These are phyloP conservation scores for Vaccinium vitisidaea DNA, from an alignment of 148 eudicot species.

Conservation along the genomic window DNA sequence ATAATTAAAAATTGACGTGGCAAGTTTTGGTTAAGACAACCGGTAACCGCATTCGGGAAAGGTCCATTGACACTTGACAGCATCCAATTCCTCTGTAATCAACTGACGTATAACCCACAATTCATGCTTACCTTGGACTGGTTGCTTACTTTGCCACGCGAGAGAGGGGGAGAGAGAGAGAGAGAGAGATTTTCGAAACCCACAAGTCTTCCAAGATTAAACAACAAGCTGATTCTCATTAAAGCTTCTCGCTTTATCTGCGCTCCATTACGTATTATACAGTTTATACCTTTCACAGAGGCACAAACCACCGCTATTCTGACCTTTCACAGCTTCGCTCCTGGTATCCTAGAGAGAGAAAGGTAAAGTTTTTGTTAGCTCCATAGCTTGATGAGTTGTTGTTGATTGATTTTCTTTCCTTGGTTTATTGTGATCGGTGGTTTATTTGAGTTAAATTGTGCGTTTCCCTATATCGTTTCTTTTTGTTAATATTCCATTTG, in stretches of 20 bases:
- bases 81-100: no score
- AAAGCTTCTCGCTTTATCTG: neutral
- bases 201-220: neutral
- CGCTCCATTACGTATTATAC: neutral
- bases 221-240: neutral
- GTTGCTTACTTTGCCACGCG: no score
- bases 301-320: neutral
- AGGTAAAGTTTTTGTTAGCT: neutral
- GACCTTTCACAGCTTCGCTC: neutral
- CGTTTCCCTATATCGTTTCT: neutral
- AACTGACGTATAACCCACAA: no score
- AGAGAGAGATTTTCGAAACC: neutral
- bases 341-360: neutral
- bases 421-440: neutral
- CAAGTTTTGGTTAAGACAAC: no score
- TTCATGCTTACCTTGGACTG: no score
- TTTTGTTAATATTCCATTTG: neutral
- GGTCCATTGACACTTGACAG: no score
- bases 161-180: no score
- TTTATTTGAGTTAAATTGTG: no score
- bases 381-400: neutral
- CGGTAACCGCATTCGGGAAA: no score
- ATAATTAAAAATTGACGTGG: no score
- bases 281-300: neutral
- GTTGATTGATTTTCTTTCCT: neutral